Evolutionary conservation across 129 eudicot genomes (phyloP), one percentile per base, ranked within the genome.

Genomic region (Pulicaria dysenterica): DNA sequence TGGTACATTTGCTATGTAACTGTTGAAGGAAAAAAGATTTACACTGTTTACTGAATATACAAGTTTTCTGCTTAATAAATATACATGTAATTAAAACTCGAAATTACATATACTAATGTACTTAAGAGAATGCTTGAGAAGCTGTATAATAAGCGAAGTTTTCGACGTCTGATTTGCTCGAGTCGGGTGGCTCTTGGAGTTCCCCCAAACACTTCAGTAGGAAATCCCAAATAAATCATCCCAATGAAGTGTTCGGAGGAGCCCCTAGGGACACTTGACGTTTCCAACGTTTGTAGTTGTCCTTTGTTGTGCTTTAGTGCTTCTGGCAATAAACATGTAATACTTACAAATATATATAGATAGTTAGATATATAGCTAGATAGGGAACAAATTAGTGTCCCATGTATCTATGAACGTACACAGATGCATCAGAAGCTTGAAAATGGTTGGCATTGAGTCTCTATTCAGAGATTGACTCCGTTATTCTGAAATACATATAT

Each of bases 141-240:
- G 1, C 31, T 24, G 5, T 15, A 15, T 15, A 1, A 64, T 1
- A 9, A 61, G 42, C 36, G 24, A 73, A 8, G 14, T 13, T 44
- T 6, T 5, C 13, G 3, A 6, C 37, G 34, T 63, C 36, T 19
- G 4, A 11, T 24, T 50, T 51, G 15, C 1, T 55, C 16, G 42
- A 55, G 67, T 8, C 51, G 46, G 67, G 59, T 45, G 41, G 34
- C 51, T 36, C 74, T 75, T 56, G 50, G 67, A 75, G 80, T 75
- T 75, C 80, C 80, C 73, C 73, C 74, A 75, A 67, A 75, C 74
- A 66, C 74, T 75, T 75, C 80, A 75, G 51, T 55, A 45, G 67
- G 43, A 66, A 55, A 45, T 36, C 58, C 0, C 9, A 6, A 50
- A 40, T 11, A n/a, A 41, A 55, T 14, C 10, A 55, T 53, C 73